These are phyloP conservation scores for Colletotrichum sp. DNA, from an alignment of 2,329 filamentous ascomycete genomes.

Conservation along the genomic window DNA sequence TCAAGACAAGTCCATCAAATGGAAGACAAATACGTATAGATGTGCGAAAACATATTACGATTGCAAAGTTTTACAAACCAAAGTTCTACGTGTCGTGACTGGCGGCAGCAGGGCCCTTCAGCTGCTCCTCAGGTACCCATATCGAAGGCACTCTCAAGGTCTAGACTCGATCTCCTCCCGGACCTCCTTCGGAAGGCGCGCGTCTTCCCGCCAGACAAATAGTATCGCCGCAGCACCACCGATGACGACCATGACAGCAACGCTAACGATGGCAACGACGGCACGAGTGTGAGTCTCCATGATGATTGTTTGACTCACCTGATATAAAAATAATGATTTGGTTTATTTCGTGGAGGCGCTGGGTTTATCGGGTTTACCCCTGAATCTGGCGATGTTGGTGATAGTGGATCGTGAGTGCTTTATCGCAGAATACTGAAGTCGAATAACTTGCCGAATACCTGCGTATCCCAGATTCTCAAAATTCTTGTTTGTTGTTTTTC, in stretches of 20 bases:
- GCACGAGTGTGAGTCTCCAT: background rate
- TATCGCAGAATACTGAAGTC: background rate
- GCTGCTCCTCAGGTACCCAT: too few relatives aligned
- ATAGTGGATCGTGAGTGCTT: background rate
- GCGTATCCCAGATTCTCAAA: background rate
- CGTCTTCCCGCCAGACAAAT: background rate
- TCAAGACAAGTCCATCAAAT: too few relatives aligned
- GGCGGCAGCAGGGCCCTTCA: too few relatives aligned
- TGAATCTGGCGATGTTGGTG: background rate
- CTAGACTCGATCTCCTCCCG: background rate
- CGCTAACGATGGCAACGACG: background rate
- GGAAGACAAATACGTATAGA: too few relatives aligned
- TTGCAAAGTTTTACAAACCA: too few relatives aligned
- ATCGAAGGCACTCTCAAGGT: background rate
- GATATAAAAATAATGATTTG: too few relatives aligned
- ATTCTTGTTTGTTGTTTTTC: background rate
- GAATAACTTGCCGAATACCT: background rate
- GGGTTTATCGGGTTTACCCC: background rate
- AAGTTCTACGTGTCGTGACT: too few relatives aligned
- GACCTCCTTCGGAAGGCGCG: background rate
- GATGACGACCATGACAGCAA: background rate
- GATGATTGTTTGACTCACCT: background rate
- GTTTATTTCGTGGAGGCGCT: background rate
- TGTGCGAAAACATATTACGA: too few relatives aligned
- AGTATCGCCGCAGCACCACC: background rate